phyloP scores from a whole-genome alignment of 1,284 basidiomycete species.

The Cutaneotrichosporon cyanovorans region DNA sequence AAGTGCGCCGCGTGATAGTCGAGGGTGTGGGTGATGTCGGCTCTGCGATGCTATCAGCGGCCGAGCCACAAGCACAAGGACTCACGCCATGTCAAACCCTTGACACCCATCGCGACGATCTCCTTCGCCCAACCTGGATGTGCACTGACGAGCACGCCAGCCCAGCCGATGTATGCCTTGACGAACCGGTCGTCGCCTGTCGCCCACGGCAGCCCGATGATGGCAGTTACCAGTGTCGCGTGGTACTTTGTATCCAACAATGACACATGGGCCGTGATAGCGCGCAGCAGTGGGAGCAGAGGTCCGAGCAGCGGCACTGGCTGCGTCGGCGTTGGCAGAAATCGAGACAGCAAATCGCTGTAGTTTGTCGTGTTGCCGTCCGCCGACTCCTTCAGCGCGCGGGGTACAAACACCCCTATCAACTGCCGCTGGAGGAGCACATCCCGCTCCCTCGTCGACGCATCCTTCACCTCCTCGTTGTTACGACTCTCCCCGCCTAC shows the following conservation, averaged over 20 bases:
- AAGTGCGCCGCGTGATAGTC: slow-evolving; percentile 64
- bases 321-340: slow-evolving; percentile 39
- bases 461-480: not conserved
- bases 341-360: slow-evolving; percentile 52
- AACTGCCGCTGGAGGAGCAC: slow-evolving; percentile 39
- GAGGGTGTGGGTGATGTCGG: not conserved
- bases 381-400: slow-evolving; percentile 36
- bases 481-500: slow-evolving; percentile 28
- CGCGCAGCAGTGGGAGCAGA: slow-evolving; percentile 50
- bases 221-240: slow-evolving; percentile 73
- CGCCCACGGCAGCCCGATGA: slow-evolving; percentile 85
- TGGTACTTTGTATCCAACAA: slow-evolving; percentile 52
- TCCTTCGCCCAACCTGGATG: slow-evolving; percentile 82
- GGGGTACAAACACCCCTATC: slow-evolving; percentile 44
- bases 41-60: not conserved
- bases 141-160: slow-evolving; percentile 88
- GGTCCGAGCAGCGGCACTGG: slow-evolving; percentile 38
- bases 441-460: slow-evolving; percentile 23
- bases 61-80: slow-evolving; percentile 5
- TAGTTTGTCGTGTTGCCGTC: slow-evolving; percentile 47
- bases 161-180: slow-evolving; percentile 75
- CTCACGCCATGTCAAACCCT: slow-evolving; percentile 83
- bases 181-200: slow-evolving; percentile 71
- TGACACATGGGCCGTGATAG: slow-evolving; percentile 63
- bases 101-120: slow-evolving; percentile 71